Evolutionary conservation across 2,329 filamentous ascomycete species (phyloP).

Genomic region (Lecanicillium sp.): DNA sequence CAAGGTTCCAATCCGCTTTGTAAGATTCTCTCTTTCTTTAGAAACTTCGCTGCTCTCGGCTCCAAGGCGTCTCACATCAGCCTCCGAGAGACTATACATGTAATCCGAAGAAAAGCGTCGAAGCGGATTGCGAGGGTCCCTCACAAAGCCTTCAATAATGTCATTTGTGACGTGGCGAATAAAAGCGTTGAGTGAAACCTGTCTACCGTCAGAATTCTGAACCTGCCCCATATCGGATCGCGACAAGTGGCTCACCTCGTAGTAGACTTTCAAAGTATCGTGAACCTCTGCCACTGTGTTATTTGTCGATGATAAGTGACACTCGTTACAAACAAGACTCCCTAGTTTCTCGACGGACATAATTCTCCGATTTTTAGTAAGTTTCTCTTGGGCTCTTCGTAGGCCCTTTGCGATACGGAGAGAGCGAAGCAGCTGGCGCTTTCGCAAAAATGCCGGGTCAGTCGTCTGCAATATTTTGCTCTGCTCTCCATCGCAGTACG

Average conservation of each 20-base stretch:
- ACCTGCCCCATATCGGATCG: background rate
- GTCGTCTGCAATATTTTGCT: conserved; percentile 15
- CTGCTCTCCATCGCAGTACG: conserved; percentile 7
- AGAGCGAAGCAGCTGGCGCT: conserved; percentile 13
- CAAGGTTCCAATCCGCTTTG: background rate
- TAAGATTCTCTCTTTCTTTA: background rate
- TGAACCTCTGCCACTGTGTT: conserved; percentile 26
- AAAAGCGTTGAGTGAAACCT: conserved; percentile 16
- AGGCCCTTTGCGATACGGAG: conserved; percentile 13
- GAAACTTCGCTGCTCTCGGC: background rate
- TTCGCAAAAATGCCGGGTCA: conserved; percentile 14
- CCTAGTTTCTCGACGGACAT: background rate
- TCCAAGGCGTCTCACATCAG: background rate
- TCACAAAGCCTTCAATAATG: conserved; percentile 17
- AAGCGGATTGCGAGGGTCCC: conserved; percentile 13
- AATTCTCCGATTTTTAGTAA: background rate
- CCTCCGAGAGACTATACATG: background rate
- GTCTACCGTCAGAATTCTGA: background rate
- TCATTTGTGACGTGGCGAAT: conserved; percentile 15
- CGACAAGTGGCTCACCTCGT: conserved; percentile 18
- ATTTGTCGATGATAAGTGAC: conserved; percentile 10
- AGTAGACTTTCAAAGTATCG: conserved; percentile 28
- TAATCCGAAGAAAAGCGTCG: background rate
- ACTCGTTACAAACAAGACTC: conserved; percentile 3
- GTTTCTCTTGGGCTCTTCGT: background rate